phyloP scores from a whole-genome alignment of 1,139 yeast genomes.

The Sugiyamaella grinbergsii region DNA sequence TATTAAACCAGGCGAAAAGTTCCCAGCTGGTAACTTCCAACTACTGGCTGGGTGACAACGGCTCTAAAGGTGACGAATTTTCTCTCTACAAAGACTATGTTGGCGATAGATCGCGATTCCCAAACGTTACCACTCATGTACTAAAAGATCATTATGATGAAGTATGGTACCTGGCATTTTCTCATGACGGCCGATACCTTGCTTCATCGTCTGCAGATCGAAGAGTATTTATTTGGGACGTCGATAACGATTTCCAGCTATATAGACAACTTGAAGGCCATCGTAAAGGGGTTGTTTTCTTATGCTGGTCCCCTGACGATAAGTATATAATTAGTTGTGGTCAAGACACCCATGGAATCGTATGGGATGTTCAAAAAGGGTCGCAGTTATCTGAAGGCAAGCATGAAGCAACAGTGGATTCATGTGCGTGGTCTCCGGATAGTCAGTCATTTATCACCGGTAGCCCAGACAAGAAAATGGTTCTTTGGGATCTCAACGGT shows the following conservation, averaged over 20 bases:
- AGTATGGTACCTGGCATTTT: slow-evolving; percentile 81
- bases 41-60: slow-evolving; percentile 38
- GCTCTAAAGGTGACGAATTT: slow-evolving; percentile 26
- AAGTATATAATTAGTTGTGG: slow-evolving; percentile 67
- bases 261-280: slow-evolving; percentile 50
- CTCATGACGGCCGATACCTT: slow-evolving; percentile 71
- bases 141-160: slow-evolving; percentile 65
- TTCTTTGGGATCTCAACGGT: slow-evolving; percentile 53
- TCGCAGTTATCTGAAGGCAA: slow-evolving; percentile 31
- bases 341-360: slow-evolving; percentile 62
- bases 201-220: slow-evolving; percentile 80
- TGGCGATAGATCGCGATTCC: slow-evolving; percentile 49
- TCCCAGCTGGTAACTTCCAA: slow-evolving; percentile 51
- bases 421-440: slow-evolving; percentile 74
- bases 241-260: slow-evolving; percentile 54
- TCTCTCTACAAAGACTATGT: slow-evolving; percentile 41
- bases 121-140: slow-evolving; percentile 45
- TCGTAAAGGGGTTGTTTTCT: slow-evolving; percentile 62
- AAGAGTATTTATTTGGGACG: slow-evolving; percentile 66
- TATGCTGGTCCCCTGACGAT: slow-evolving; percentile 77
- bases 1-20: slow-evolving; percentile 55
- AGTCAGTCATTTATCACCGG: slow-evolving; percentile 68
- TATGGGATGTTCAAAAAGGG: slow-evolving; percentile 63
- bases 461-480: slow-evolving; percentile 73
- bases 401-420: slow-evolving; percentile 51